phyloP scores from a whole-genome alignment of 1,284 basidiomycete species.

The Leccinum pachyderme region DNA sequence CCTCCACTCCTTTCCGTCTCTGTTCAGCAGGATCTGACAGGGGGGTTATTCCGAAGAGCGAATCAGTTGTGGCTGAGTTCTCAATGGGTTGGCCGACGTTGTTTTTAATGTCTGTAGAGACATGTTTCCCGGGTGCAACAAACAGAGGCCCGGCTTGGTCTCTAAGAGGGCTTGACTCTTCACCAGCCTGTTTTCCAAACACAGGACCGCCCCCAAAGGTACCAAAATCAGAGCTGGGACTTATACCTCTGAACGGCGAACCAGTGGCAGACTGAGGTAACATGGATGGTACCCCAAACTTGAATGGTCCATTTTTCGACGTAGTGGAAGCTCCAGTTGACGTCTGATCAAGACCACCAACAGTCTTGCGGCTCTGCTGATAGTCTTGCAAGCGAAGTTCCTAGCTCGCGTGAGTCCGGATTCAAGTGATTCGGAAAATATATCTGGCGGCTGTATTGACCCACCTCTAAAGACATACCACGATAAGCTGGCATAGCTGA shows the following conservation, averaged over 20 bases:
- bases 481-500: conserved; percentile 67
- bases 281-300: background rate
- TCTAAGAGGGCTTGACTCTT: no score
- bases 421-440: conserved; percentile 8
- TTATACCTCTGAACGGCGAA: no score
- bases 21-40: background rate
- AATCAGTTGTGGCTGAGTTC: background rate
- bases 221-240: no score
- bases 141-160: no score
- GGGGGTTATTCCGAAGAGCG: background rate
- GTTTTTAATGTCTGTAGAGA: background rate
- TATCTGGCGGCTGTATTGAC: conserved; percentile 15
- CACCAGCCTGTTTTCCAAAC: no score
- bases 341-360: conserved; percentile 46
- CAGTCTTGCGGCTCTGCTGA: conserved; percentile 66
- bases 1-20: background rate
- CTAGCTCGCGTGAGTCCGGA: conserved; percentile 34
- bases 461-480: conserved; percentile 67
- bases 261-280: background rate
- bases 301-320: background rate
- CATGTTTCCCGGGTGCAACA: background rate
- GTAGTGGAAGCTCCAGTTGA: conserved; percentile 9
- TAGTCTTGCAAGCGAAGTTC: conserved; percentile 77
- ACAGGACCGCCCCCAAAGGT: no score
- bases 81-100: background rate